These are phyloP conservation scores for Solanum chilense DNA, from an alignment of 257 asterid genomes.

Conservation along the genomic window DNA sequence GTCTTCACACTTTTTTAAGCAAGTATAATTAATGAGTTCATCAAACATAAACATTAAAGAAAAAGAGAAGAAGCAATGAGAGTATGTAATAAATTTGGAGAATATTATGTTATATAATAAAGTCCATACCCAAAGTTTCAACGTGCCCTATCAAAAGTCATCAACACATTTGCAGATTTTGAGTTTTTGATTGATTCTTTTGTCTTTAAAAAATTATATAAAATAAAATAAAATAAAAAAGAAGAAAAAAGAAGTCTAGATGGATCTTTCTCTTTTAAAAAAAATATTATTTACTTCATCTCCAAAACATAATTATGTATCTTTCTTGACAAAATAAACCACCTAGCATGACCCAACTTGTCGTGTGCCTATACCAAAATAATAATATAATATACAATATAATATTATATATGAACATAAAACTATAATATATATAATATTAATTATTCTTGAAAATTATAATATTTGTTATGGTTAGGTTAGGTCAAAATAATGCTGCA, in stretches of 20 bases:
- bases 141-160: conserved; percentile 5
- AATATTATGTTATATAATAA: not conserved
- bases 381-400: conserved; percentile 1
- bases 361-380: conserved; percentile 45
- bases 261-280: conserved; percentile 30
- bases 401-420: not conserved
- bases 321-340: conserved; percentile 10
- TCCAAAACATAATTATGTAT: conserved; percentile 11
- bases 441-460: not conserved
- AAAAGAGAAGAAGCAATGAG: not conserved
- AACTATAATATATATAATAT: not conserved
- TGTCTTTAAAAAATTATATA: not conserved
- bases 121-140: not conserved
- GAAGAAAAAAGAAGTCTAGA: not conserved
- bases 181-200: conserved; percentile 7
- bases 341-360: conserved; percentile 27
- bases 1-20: not conserved
- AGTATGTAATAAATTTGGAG: not conserved
- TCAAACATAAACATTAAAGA: not conserved
- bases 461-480: conserved; percentile 5
- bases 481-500: conserved; percentile 34
- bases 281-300: not conserved
- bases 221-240: not conserved
- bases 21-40: not conserved
- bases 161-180: not conserved